phyloP scores from a whole-genome alignment of 73 alveolate genomes.

The Paramecium octaurelia region DNA sequence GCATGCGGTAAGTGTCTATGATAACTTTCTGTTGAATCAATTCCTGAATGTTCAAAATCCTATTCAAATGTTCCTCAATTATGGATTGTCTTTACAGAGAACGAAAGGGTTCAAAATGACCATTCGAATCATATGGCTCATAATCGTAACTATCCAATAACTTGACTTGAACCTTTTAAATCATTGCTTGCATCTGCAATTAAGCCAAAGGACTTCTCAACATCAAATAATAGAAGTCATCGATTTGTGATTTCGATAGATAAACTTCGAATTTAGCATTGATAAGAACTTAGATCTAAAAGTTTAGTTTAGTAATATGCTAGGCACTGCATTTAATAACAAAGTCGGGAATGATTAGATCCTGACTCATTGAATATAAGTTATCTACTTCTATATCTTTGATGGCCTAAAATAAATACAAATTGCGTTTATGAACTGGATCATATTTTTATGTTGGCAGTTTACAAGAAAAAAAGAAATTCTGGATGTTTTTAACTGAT shows the following conservation, averaged over 20 bases:
- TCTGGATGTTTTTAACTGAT: not conserved
- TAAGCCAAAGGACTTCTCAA: conserved; percentile 23
- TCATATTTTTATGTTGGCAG: not conserved
- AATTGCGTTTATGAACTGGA: not conserved
- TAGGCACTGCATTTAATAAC: not conserved
- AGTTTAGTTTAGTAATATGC: not conserved
- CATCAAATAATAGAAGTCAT: conserved; percentile 25
- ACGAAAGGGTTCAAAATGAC: conserved; percentile 59
- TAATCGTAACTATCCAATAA: conserved; percentile 54
- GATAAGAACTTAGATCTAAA: conserved; percentile 15
- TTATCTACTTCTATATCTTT: not conserved
- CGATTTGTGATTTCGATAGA: not conserved
- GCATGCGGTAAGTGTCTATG: conserved; percentile 33
- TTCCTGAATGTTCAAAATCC: conserved; percentile 25
- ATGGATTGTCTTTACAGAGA: conserved; percentile 48
- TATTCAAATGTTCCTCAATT: conserved; percentile 38
- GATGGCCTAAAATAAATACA: not conserved
- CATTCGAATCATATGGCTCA: conserved; percentile 47
- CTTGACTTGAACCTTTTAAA: conserved; percentile 37
- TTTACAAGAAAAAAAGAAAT: not conserved
- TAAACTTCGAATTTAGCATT: conserved; percentile 54
- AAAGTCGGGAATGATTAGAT: conserved; percentile 46
- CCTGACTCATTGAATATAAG: not conserved
- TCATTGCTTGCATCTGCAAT: conserved; percentile 7
- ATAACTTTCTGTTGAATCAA: conserved; percentile 24